A percentile compares a stretch with the other conserved stretches of the same genome.
These are phyloP conservation scores for Diutina rugosa DNA, from an alignment of 1,139 yeast species.

Conservation along the genomic window DNA sequence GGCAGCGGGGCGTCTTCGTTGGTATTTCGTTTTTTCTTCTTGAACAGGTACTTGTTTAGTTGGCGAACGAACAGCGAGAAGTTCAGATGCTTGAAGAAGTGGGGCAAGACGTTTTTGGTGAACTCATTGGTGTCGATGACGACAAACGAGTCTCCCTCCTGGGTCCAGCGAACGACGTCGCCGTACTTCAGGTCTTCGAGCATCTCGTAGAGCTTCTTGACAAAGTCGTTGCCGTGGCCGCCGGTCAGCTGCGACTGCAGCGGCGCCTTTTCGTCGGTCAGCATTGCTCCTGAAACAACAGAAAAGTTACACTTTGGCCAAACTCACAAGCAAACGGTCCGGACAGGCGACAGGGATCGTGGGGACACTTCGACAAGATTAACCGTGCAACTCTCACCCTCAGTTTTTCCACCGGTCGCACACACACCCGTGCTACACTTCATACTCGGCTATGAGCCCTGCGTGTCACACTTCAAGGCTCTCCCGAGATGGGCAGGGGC, in stretches of 20 bases:
- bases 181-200: slow-evolving; percentile 66
- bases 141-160: slow-evolving; percentile 71
- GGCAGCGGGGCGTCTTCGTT: slow-evolving; percentile 38
- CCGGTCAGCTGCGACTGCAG: not conserved
- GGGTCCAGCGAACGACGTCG: slow-evolving; percentile 75
- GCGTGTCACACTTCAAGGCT: not conserved
- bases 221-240: slow-evolving; percentile 42
- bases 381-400: not conserved
- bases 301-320: not conserved
- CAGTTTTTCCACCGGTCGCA: not conserved
- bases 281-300: not conserved
- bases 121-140: slow-evolving; percentile 73
- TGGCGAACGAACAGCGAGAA: slow-evolving; percentile 68
- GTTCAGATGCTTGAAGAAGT: slow-evolving; percentile 81
- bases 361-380: not conserved
- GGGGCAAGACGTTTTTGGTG: slow-evolving; percentile 13
- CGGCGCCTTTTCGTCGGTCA: not conserved
- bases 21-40: slow-evolving; percentile 30
- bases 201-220: slow-evolving; percentile 69
- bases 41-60: slow-evolving; percentile 35
- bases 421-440: not conserved
- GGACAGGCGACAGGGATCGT: not conserved
- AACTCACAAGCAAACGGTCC: not conserved
- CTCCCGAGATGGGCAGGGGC: not conserved
- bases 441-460: not conserved